Evolutionary conservation across 2,329 filamentous ascomycete species (phyloP).

Genomic region (Iodosphaeria phyllophila): DNA sequence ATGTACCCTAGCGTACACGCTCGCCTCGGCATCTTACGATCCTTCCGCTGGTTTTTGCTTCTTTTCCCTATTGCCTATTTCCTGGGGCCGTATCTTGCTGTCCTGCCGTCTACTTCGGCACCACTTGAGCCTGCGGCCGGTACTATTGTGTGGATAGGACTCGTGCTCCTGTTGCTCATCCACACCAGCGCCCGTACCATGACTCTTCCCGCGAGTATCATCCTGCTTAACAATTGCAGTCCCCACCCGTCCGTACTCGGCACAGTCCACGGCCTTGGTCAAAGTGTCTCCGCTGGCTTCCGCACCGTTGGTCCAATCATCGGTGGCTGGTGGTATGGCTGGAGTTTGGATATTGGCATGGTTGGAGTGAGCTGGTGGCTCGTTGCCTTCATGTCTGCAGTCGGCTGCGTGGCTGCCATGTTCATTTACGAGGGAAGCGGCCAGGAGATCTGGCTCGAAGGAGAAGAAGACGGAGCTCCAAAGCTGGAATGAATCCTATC

Average conservation of each 20-base stretch:
- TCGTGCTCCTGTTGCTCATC: conserved; percentile 41
- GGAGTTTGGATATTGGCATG: conserved; percentile 23
- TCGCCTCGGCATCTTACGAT: conserved; percentile 44
- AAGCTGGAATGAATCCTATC: too few species aligned
- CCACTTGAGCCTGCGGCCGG: conserved; percentile 25
- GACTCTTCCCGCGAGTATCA: conserved; percentile 36
- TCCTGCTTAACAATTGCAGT: conserved; percentile 40
- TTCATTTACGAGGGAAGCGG: conserved; percentile 6
- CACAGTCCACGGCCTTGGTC: conserved; percentile 34
- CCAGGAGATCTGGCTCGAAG: too few species aligned
- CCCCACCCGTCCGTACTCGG: conserved; percentile 39
- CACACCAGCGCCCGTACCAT: conserved; percentile 62
- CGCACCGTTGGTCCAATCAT: conserved; percentile 30
- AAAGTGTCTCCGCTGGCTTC: conserved; percentile 28
- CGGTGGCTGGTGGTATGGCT: conserved; percentile 28
- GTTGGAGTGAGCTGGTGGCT: conserved; percentile 29
- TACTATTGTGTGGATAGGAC: conserved; percentile 37
- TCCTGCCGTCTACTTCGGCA: conserved; percentile 32
- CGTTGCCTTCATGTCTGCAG: conserved; percentile 29
- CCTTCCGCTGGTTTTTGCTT: conserved; percentile 45
- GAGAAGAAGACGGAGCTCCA: too few species aligned
- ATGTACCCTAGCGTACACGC: conserved; percentile 48
- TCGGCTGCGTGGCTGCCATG: too few species aligned
- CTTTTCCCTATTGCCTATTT: conserved; percentile 52
- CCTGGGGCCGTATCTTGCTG: conserved; percentile 45